These are phyloP conservation scores for Cucumis melo DNA, from an alignment of 306 rosid genomes.

Conservation along the genomic window DNA sequence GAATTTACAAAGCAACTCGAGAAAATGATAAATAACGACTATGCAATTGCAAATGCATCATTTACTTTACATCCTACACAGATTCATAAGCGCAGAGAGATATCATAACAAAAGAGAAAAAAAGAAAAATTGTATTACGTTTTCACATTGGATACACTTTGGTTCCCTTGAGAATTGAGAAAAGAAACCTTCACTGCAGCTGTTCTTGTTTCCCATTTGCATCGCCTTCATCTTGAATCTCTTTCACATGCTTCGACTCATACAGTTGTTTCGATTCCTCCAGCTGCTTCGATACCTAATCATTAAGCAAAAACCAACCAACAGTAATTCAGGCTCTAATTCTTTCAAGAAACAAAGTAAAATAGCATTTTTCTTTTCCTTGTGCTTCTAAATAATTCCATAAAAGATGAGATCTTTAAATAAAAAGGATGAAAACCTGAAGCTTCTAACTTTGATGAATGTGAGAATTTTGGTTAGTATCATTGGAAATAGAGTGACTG, in stretches of 20 bases:
- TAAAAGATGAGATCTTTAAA: neutral
- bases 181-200: slow-evolving; percentile 5
- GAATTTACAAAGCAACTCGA: neutral
- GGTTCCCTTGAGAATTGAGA: neutral
- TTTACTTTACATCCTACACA: neutral
- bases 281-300: slow-evolving; percentile 65
- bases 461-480: neutral
- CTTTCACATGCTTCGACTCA: slow-evolving; percentile 51
- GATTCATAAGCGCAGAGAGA: neutral
- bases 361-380: neutral
- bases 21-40: neutral
- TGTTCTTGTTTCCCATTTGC: slow-evolving; percentile 16
- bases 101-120: neutral
- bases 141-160: neutral
- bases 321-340: neutral
- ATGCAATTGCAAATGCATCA: neutral
- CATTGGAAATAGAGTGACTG: too few relatives aligned
- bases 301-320: neutral
- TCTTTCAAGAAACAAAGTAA: neutral
- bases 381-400: too few relatives aligned
- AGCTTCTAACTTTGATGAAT: neutral
- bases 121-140: neutral
- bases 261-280: slow-evolving; percentile 56
- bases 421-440: too few relatives aligned
- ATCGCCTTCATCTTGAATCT: slow-evolving; percentile 12